Conservation (phyloP, 75 land plant genomes). For the Pseudotsuga menziesii region DNA sequence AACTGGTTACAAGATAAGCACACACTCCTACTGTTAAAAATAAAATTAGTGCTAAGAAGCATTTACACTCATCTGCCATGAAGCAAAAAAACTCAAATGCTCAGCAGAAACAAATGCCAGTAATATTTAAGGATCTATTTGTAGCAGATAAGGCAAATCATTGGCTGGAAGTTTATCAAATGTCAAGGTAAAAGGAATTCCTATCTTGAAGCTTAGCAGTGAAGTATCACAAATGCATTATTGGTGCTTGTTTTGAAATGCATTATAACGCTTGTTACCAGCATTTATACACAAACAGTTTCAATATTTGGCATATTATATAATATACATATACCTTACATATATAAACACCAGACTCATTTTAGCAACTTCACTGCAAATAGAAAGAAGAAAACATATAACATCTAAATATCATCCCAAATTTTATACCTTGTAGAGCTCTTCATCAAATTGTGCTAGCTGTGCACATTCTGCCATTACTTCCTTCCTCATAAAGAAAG, state of each 20-base stretch:
- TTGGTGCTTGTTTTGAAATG: neutral
- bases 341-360: neutral
- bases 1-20: too few species aligned
- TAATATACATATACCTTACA: neutral
- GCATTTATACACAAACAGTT: too few species aligned
- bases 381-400: neutral
- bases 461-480: conserved; percentile 97
- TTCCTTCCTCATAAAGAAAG: conserved; percentile 95
- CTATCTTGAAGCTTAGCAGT: neutral
- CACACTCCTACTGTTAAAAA: too few species aligned
- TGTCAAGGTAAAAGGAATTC: neutral
- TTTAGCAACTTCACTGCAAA: neutral
- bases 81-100: too few species aligned
- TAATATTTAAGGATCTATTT: too few species aligned
- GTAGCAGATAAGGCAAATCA: neutral
- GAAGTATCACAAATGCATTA: neutral
- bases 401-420: neutral
- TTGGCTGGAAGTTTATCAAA: neutral
- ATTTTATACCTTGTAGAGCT: conserved; percentile 87
- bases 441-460: conserved; percentile 93
- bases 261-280: too few species aligned
- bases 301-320: too few species aligned
- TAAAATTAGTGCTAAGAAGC: too few species aligned
- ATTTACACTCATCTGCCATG: too few species aligned
- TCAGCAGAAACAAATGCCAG: too few species aligned